Evolutionary conservation across 805 yeast genomes (phyloP).

Genomic region (Cyberlindnera galapagoensis): DNA sequence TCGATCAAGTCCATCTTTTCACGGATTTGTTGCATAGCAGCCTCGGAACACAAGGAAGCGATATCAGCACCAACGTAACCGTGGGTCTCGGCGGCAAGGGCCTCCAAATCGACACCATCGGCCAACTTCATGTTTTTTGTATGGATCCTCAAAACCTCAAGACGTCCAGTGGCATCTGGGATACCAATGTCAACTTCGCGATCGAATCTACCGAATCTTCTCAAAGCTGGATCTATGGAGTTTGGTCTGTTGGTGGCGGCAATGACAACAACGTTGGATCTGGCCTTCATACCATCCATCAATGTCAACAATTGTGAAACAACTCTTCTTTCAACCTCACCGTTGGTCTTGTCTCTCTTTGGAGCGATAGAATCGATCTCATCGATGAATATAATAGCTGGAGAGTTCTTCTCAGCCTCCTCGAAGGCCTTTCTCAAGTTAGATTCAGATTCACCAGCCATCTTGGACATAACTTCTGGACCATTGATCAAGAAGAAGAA

Average conservation of each 20-base stretch:
- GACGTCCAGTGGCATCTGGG: conserved; percentile 98
- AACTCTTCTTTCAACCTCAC: conserved; percentile 99
- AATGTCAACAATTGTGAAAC: conserved; percentile 95
- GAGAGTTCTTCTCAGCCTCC: conserved; percentile 98
- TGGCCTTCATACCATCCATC: conserved; percentile 99
- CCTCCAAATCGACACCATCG: conserved; percentile 92
- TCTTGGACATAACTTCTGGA: conserved; percentile 99
- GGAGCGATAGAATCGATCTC: conserved; percentile 99
- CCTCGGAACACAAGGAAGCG: conserved; percentile 98
- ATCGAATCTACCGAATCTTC: conserved; percentile 87
- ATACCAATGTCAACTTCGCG: conserved; percentile 89
- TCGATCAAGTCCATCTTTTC: conserved; percentile 99
- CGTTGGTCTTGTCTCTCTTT: conserved; percentile 99
- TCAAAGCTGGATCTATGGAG: conserved; percentile 68
- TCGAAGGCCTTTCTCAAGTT: conserved; percentile 97
- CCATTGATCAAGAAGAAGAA: conserved; percentile 97
- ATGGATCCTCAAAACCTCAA: conserved; percentile 94
- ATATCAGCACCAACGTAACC: conserved; percentile 99
- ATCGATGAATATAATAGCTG: conserved; percentile 95
- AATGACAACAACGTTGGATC: conserved; percentile 95
- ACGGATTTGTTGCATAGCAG: conserved; percentile 99
- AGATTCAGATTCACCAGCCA: conserved; percentile 99
- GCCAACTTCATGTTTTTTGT: conserved; percentile 97
- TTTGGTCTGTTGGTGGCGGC: conserved; percentile 90
- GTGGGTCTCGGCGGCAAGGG: conserved; percentile 95